These are phyloP conservation scores for Clarireedia paspali DNA, from an alignment of 2,329 filamentous ascomycete species.

Conservation along the genomic window DNA sequence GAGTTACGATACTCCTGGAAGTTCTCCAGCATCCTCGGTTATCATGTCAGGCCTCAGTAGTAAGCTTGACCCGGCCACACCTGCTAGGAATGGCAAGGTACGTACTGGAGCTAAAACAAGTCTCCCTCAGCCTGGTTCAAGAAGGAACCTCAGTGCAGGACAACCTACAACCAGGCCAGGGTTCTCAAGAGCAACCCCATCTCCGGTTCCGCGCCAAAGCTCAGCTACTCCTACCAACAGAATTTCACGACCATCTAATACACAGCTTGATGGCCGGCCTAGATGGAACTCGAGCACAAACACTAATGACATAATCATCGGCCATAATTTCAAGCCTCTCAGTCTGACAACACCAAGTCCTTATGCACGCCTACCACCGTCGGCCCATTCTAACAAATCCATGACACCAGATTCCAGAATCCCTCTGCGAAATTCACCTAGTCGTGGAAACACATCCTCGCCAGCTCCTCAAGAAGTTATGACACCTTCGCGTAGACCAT, in stretches of 20 bases:
- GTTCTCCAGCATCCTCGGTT: slow-evolving; percentile 60
- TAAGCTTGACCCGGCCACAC: slow-evolving; percentile 26
- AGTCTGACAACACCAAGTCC: slow-evolving; percentile 39
- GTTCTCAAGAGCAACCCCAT: slow-evolving; percentile 34
- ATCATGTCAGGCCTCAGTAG: slow-evolving; percentile 44
- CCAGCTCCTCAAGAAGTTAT: slow-evolving; percentile 16
- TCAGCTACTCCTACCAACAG: slow-evolving; percentile 45
- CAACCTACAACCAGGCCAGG: slow-evolving; percentile 33
- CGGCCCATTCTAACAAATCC: slow-evolving; percentile 15
- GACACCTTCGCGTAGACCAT: slow-evolving; percentile 25
- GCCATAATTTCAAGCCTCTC: slow-evolving; percentile 60
- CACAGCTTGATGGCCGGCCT: slow-evolving; percentile 49
- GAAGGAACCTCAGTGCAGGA: slow-evolving; percentile 36
- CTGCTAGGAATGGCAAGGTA: slow-evolving; percentile 28
- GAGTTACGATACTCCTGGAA: slow-evolving; percentile 42
- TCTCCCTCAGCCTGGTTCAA: slow-evolving; percentile 37
- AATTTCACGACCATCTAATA: slow-evolving; percentile 37
- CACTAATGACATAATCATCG: slow-evolving; percentile 53
- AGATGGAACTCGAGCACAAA: slow-evolving; percentile 67
- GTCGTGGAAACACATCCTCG: slow-evolving; percentile 24
- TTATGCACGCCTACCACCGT: slow-evolving; percentile 21
- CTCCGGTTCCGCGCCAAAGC: slow-evolving; percentile 31
- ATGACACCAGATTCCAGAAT: slow-evolving; percentile 23
- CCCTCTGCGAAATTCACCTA: slow-evolving; percentile 25
- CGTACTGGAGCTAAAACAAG: slow-evolving; percentile 18